A percentile compares a stretch with the other conserved stretches of the same genome.
These are phyloP conservation scores for Elsinoe perseae DNA, from an alignment of 2,329 filamentous ascomycete species.

Conservation along the genomic window DNA sequence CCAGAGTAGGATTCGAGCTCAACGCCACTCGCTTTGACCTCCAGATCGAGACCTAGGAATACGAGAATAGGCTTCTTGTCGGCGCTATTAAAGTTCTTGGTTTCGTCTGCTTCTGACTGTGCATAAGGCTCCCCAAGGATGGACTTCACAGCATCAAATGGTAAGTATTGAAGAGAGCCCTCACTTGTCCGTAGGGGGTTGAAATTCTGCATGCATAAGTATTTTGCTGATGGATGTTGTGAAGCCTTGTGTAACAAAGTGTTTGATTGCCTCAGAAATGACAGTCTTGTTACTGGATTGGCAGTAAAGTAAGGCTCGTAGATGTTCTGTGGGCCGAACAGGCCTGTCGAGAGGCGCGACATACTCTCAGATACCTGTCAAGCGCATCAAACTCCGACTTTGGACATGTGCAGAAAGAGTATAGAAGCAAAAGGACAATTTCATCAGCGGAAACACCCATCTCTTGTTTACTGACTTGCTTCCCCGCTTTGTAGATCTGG, in stretches of 20 bases:
- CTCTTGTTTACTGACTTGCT: not conserved
- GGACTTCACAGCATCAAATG: constrained; percentile 19
- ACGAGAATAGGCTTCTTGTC: constrained; percentile 20
- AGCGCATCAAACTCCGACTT: not conserved
- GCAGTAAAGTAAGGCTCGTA: constrained; percentile 8
- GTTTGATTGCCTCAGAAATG: constrained; percentile 20
- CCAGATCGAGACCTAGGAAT: constrained; percentile 22
- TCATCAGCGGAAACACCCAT: not conserved
- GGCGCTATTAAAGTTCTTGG: constrained; percentile 20
- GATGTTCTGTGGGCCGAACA: constrained; percentile 5
- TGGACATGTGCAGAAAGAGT: not conserved
- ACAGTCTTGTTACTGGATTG: constrained; percentile 16
- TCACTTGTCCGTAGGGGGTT: constrained; percentile 19
- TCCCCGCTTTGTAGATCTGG: constrained; percentile 5
- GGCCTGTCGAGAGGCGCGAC: not conserved
- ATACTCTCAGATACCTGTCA: not conserved
- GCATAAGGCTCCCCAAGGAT: constrained; percentile 20
- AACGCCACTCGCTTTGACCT: constrained; percentile 18
- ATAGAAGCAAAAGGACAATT: not conserved
- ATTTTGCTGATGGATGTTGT: constrained; percentile 20
- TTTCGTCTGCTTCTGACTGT: constrained; percentile 20
- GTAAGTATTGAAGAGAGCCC: constrained; percentile 18
- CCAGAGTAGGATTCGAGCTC: constrained; percentile 20
- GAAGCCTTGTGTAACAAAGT: constrained; percentile 21
- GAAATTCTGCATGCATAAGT: constrained; percentile 20